Conservation (phyloP, 2,329 filamentous ascomycete species). For the Colletotrichum chrysophilum region DNA sequence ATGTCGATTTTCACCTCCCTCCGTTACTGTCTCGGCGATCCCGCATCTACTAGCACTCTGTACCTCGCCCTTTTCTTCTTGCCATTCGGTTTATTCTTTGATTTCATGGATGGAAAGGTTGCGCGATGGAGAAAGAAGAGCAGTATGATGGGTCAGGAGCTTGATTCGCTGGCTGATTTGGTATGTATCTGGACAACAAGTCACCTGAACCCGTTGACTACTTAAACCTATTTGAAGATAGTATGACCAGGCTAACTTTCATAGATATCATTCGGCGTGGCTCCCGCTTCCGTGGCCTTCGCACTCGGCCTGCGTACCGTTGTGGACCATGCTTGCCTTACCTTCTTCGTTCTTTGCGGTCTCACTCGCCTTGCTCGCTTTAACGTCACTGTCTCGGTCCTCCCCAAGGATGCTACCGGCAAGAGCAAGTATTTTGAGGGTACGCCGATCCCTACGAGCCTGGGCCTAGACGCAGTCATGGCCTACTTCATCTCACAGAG, state of each 20-base stretch:
- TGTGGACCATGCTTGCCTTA: conserved; percentile 78
- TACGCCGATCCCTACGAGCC: conserved; percentile 90
- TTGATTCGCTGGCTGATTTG: conserved; percentile 94
- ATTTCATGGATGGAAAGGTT: conserved; percentile 97
- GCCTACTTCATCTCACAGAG: conserved; percentile 85
- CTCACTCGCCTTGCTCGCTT: conserved; percentile 93
- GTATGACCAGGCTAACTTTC: neutral
- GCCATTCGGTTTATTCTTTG: conserved; percentile 94
- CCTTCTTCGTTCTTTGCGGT: conserved; percentile 93
- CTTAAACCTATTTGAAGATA: neutral
- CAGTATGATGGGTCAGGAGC: conserved; percentile 95
- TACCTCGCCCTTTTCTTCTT: conserved; percentile 87
- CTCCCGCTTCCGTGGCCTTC: conserved; percentile 87
- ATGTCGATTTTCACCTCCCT: conserved; percentile 97
- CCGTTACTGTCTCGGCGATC: conserved; percentile 84
- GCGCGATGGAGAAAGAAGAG: conserved; percentile 97
- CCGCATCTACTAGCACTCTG: conserved; percentile 69
- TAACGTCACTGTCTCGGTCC: conserved; percentile 89
- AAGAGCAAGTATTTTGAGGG: conserved; percentile 98
- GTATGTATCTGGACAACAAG: conserved; percentile 57
- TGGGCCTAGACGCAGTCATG: conserved; percentile 83
- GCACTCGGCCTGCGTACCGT: conserved; percentile 85
- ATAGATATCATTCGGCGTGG: conserved; percentile 93
- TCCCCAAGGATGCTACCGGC: conserved; percentile 90
- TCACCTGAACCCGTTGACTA: neutral